Percentiles rank a stretch among this genome's conserved stretches.
Evolutionary conservation across 257 asterid species (phyloP).

Genomic region (Solanum verrucosum): DNA sequence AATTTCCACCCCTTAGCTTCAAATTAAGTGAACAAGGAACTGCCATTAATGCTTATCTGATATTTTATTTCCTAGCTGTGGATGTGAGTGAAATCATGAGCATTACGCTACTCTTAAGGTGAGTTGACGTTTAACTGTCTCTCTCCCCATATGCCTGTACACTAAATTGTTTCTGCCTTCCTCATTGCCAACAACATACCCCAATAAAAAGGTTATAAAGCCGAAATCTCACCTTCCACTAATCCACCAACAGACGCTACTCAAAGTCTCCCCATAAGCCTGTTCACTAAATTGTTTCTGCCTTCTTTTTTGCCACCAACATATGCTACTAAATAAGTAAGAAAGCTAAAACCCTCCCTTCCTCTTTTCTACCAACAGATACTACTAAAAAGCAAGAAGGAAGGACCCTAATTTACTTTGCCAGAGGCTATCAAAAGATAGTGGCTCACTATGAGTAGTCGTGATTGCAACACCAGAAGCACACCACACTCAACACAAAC

Average conservation of each 20-base stretch:
- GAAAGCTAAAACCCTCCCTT: background rate
- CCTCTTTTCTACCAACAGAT: background rate
- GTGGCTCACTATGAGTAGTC: background rate
- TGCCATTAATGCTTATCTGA: background rate
- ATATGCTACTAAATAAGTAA: background rate
- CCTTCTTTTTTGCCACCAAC: background rate
- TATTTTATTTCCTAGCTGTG: background rate
- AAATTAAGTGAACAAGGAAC: background rate
- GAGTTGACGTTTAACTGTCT: background rate
- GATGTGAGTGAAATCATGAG: background rate
- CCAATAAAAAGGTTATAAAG: background rate
- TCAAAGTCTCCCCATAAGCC: background rate
- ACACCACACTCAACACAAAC: background rate
- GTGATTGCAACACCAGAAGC: background rate
- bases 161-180: background rate
- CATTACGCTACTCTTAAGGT: background rate
- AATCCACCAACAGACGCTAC: background rate
- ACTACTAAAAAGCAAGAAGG: background rate
- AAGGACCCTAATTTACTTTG: background rate
- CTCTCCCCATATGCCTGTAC: background rate
- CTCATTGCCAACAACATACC: background rate
- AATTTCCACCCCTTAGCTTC: background rate
- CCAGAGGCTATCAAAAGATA: background rate
- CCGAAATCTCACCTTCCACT: background rate
- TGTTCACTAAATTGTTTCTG: background rate